A percentile compares a stretch with the other conserved stretches of the same genome.
Conservation (phyloP, 164 flowering plant species). For the Liriodendron chinense region DNA sequence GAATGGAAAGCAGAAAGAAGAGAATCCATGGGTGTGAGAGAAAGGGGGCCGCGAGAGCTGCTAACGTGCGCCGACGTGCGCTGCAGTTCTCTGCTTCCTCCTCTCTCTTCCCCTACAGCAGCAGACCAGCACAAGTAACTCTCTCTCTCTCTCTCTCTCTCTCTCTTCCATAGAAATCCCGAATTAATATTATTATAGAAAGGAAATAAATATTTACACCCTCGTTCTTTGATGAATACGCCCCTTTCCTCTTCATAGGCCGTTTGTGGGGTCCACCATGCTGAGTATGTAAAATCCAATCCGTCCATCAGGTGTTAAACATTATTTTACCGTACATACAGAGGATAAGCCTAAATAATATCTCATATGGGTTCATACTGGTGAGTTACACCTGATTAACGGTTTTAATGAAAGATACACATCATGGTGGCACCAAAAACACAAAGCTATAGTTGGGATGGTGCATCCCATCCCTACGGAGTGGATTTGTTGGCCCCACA, state of each 20-base stretch:
- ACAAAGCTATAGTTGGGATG: too few species aligned
- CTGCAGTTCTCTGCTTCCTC: constrained; percentile 4
- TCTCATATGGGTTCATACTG: too few species aligned
- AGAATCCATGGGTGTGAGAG: constrained; percentile 7
- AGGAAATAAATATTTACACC: background rate
- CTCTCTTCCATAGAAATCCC: constrained; percentile 8
- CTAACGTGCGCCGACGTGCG: constrained; percentile 5
- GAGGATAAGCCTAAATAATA: too few species aligned
- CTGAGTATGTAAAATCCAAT: too few species aligned
- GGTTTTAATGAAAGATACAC: too few species aligned
- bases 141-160: background rate
- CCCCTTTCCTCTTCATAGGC: background rate
- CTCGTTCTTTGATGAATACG: background rate
- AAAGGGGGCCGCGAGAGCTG: background rate
- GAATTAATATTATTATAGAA: background rate
- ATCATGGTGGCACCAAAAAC: too few species aligned
- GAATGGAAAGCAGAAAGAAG: background rate
- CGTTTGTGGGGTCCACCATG: too few species aligned
- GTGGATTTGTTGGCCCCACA: too few species aligned
- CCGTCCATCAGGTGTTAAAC: too few species aligned
- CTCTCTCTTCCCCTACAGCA: background rate
- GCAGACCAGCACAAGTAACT: background rate
- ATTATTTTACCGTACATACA: too few species aligned
- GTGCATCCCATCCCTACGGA: too few species aligned
- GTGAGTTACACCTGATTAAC: too few species aligned